Evolutionary conservation across 2,329 filamentous ascomycete genomes (phyloP).

Genomic region (Pseudogymnoascus sp.): DNA sequence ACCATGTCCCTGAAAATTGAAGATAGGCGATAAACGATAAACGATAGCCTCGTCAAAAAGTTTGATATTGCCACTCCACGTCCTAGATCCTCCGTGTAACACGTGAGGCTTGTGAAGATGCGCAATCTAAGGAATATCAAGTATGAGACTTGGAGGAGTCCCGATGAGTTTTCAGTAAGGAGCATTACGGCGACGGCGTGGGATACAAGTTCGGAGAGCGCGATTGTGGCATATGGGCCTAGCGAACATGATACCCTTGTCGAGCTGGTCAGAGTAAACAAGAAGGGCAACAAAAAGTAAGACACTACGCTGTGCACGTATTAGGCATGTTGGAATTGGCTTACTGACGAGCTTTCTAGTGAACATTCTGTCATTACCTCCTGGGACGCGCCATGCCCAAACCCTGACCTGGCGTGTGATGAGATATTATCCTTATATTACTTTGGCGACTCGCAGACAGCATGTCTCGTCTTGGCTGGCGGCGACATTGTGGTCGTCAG

Average conservation of each 20-base stretch:
- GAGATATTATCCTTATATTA: slow-evolving; percentile 72
- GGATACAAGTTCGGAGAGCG: slow-evolving; percentile 70
- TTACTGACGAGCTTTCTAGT: slow-evolving; percentile 19
- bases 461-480: slow-evolving; percentile 77
- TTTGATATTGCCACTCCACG: slow-evolving; percentile 3
- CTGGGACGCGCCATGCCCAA: slow-evolving; percentile 81
- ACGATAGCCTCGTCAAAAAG: not conserved
- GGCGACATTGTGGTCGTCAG: slow-evolving; percentile 84
- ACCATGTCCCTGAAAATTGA: slow-evolving; percentile 1
- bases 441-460: slow-evolving; percentile 69
- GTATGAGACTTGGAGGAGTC: slow-evolving; percentile 56
- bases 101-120: slow-evolving; percentile 44
- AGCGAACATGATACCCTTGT: slow-evolving; percentile 61
- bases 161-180: slow-evolving; percentile 39
- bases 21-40: slow-evolving; percentile 3
- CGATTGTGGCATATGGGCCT: slow-evolving; percentile 81
- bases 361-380: slow-evolving; percentile 52
- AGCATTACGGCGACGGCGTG: slow-evolving; percentile 72
- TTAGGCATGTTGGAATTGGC: slow-evolving; percentile 27
- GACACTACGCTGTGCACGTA: slow-evolving; percentile 29
- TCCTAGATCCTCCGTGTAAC: not conserved
- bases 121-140: slow-evolving; percentile 77
- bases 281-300: slow-evolving; percentile 31
- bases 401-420: slow-evolving; percentile 68
- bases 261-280: slow-evolving; percentile 54